Evolutionary conservation across 2,329 filamentous ascomycete species (phyloP).

Genomic region (Escovopsis weberi): DNA sequence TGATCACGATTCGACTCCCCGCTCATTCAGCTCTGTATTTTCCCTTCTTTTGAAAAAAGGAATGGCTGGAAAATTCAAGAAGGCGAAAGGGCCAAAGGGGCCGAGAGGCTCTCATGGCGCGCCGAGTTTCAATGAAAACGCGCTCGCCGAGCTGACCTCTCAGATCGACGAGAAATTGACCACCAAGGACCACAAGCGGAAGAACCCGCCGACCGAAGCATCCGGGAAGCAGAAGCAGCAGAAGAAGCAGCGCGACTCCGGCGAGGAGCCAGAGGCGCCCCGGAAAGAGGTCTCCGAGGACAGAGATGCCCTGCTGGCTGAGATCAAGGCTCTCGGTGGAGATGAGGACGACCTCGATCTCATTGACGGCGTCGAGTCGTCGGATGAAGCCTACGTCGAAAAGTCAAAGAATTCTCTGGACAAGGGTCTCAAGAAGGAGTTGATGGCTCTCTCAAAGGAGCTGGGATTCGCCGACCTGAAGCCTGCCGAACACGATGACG

Average conservation of each 20-base stretch:
- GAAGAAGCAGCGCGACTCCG: conserved; percentile 19
- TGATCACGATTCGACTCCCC: neutral
- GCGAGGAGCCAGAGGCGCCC: conserved; percentile 7
- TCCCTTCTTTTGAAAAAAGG: neutral
- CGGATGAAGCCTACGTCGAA: conserved; percentile 21
- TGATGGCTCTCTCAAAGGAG: conserved; percentile 24
- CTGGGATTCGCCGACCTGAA: conserved; percentile 22
- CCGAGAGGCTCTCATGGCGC: conserved; percentile 11
- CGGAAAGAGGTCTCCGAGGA: conserved; percentile 9
- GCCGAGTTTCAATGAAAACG: conserved; percentile 30
- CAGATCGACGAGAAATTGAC: conserved; percentile 40
- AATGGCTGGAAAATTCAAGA: conserved; percentile 25
- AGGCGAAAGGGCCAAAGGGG: conserved; percentile 17
- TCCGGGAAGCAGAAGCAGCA: conserved; percentile 21
- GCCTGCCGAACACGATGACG: conserved; percentile 21
- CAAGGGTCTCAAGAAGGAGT: conserved; percentile 23
- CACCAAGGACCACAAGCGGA: conserved; percentile 27
- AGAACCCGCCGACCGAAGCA: conserved; percentile 24
- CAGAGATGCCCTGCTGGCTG: conserved; percentile 37
- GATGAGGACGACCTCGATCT: conserved; percentile 50
- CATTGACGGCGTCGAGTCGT: conserved; percentile 36
- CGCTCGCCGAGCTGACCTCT: conserved; percentile 38
- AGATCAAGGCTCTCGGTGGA: conserved; percentile 50
- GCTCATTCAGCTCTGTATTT: too few species aligned
- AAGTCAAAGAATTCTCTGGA: conserved; percentile 23